These are phyloP conservation scores for Boletus holoroseus DNA, from an alignment of 1,284 basidiomycete species.

Conservation along the genomic window DNA sequence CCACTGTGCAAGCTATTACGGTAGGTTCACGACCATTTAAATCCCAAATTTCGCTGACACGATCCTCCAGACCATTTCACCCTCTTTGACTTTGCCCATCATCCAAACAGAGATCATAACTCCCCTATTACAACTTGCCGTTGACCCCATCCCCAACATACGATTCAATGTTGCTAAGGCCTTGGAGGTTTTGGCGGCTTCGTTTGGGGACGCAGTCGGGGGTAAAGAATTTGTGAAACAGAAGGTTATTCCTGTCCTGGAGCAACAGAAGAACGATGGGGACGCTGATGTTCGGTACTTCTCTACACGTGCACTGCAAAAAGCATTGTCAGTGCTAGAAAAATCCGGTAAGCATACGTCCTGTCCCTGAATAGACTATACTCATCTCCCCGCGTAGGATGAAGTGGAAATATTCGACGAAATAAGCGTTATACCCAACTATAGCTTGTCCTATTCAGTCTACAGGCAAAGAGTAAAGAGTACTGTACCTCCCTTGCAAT, in stretches of 20 bases:
- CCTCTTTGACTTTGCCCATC: conserved; percentile 84
- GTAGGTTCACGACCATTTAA: conserved; percentile 44
- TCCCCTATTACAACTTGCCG: conserved; percentile 78
- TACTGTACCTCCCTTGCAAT: conserved; percentile 32
- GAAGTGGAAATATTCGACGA: conserved; percentile 21
- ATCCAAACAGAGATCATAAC: conserved; percentile 84
- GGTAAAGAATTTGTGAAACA: conserved; percentile 72
- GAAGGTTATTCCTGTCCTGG: conserved; percentile 77
- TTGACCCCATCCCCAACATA: conserved; percentile 97
- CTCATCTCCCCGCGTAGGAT: conserved; percentile 18
- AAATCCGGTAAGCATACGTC: conserved; percentile 24
- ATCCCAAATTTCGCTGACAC: conserved; percentile 9
- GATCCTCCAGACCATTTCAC: conserved; percentile 77
- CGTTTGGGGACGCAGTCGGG: conserved; percentile 62
- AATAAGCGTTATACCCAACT: conserved; percentile 30
- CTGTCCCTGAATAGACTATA: background rate
- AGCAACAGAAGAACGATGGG: conserved; percentile 83
- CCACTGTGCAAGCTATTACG: conserved; percentile 97
- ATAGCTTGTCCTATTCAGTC: conserved; percentile 20
- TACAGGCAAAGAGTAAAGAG: conserved; percentile 30
- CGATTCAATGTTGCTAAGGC: conserved; percentile 98
- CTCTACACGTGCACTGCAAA: conserved; percentile 67
- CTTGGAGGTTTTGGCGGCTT: conserved; percentile 77
- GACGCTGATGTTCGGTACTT: conserved; percentile 97
- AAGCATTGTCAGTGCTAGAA: conserved; percentile 35